Percentiles rank a stretch among this genome's conserved stretches.
Evolutionary conservation across 1,139 yeast species (phyloP).

Genomic region (Wickerhamomyces sp.): DNA sequence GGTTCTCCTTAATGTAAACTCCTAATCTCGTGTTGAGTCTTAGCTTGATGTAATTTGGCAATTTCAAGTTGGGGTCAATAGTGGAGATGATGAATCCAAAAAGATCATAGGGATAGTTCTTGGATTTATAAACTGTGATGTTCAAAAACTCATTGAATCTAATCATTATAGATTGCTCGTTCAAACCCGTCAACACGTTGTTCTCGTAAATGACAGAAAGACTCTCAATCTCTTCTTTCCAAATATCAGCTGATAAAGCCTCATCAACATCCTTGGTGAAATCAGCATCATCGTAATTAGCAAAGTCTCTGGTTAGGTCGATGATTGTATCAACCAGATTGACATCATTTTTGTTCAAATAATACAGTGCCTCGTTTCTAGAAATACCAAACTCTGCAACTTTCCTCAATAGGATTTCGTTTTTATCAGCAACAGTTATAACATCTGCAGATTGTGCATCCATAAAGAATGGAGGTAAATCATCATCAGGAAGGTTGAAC

Average conservation of each 20-base stretch:
- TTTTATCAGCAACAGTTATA: constrained; percentile 43
- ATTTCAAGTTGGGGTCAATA: constrained; percentile 35
- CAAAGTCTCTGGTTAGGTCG: constrained; percentile 39
- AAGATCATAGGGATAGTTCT: constrained; percentile 49
- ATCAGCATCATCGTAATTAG: constrained; percentile 18
- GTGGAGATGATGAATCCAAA: constrained; percentile 62
- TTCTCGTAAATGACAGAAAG: constrained; percentile 50
- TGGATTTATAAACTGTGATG: constrained; percentile 47
- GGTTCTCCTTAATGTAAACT: constrained; percentile 34
- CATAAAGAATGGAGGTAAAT: constrained; percentile 52
- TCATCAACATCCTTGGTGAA: constrained; percentile 10
- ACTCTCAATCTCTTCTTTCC: constrained; percentile 80
- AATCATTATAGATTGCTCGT: constrained; percentile 18
- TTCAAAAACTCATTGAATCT: constrained; percentile 30
- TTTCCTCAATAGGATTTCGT: constrained; percentile 45
- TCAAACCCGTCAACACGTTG: constrained; percentile 26
- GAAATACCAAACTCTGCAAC: constrained; percentile 67
- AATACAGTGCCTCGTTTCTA: constrained; percentile 51
- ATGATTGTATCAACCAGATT: constrained; percentile 52
- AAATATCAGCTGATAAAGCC: constrained; percentile 35
- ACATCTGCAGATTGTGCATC: constrained; percentile 43
- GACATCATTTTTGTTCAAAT: constrained; percentile 36
- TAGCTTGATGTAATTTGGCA: constrained; percentile 73
- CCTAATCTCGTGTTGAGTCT: constrained; percentile 51
- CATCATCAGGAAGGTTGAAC: constrained; percentile 91